A percentile compares a stretch with the other conserved stretches of the same genome.
These are phyloP conservation scores for Colletotrichum sp. DNA, from an alignment of 2,329 filamentous ascomycete species.

Conservation along the genomic window DNA sequence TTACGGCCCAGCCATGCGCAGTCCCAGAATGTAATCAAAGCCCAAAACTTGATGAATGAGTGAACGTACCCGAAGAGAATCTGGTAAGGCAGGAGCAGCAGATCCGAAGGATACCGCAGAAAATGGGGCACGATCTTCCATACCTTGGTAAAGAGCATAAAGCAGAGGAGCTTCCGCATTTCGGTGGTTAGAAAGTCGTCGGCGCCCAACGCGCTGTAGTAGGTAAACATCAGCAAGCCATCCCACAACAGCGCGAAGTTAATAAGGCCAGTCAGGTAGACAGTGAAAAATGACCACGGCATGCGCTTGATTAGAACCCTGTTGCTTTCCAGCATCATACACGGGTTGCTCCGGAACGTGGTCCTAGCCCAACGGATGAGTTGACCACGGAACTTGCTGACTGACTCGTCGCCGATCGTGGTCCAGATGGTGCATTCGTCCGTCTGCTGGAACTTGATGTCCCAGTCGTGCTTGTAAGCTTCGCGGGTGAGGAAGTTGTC, in stretches of 20 bases:
- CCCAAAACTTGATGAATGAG: conserved; percentile 61
- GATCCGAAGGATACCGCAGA: conserved; percentile 53
- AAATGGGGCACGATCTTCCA: conserved; percentile 63
- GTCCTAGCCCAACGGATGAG: conserved; percentile 63
- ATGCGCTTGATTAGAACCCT: conserved; percentile 29
- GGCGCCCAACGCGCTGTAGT: neutral
- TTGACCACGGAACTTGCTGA: conserved; percentile 56
- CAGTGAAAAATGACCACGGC: conserved; percentile 60
- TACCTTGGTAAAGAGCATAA: conserved; percentile 60
- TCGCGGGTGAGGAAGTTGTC: conserved; percentile 67
- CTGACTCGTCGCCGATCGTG: conserved; percentile 47
- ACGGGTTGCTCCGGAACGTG: conserved; percentile 61
- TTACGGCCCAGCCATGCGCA: conserved; percentile 46
- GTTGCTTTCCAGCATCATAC: conserved; percentile 40
- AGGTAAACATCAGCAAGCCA: conserved; percentile 39
- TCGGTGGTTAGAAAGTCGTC: neutral
- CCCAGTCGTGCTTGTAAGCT: conserved; percentile 53
- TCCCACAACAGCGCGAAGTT: conserved; percentile 65
- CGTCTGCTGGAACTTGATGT: conserved; percentile 59
- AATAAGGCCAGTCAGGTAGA: conserved; percentile 57
- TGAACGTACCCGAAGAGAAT: conserved; percentile 64
- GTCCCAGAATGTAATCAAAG: conserved; percentile 56
- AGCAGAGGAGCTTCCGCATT: conserved; percentile 32
- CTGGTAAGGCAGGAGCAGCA: conserved; percentile 53
- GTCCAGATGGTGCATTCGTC: conserved; percentile 55